A percentile compares a stretch with the other conserved stretches of the same genome.
Conservation (phyloP, 192 early-diverging fungal species). For the Coemansia javaensis region DNA sequence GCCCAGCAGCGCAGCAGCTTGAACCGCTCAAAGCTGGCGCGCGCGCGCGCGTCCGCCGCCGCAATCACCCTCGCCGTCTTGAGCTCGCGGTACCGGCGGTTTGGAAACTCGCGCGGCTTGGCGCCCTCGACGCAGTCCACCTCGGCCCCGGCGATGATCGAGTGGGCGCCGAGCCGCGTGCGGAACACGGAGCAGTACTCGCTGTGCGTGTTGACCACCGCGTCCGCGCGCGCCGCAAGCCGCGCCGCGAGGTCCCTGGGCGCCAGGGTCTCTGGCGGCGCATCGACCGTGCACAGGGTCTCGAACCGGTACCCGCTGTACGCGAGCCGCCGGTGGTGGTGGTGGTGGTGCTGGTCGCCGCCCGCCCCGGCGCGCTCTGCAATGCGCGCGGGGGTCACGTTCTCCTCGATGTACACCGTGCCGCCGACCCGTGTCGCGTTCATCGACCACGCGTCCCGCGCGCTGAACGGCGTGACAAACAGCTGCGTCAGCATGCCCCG, state of each 20-base stretch:
- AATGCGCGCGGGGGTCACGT: constrained; percentile 47
- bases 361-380: constrained; percentile 27
- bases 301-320: constrained; percentile 95
- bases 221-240: not conserved
- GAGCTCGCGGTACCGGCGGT: constrained; percentile 74
- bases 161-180: constrained; percentile 64
- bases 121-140: constrained; percentile 77
- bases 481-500: constrained; percentile 89
- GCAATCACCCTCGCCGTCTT: constrained; percentile 62
- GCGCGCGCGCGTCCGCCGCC: constrained; percentile 19
- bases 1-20: constrained; percentile 92
- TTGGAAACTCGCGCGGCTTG: constrained; percentile 50
- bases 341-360: too few species aligned
- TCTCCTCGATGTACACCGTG: constrained; percentile 79
- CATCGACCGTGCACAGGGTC: constrained; percentile 60
- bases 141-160: constrained; percentile 84
- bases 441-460: constrained; percentile 77
- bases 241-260: constrained; percentile 12
- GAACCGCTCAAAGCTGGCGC: constrained; percentile 66
- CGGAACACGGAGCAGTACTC: constrained; percentile 89
- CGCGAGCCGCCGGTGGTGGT: constrained; percentile 62
- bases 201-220: constrained; percentile 69
- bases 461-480: constrained; percentile 70
- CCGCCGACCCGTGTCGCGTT: constrained; percentile 58
- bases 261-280: constrained; percentile 41